phyloP scores from a whole-genome alignment of 352 stramenopile species.

The Thalassiosira oceanica region DNA sequence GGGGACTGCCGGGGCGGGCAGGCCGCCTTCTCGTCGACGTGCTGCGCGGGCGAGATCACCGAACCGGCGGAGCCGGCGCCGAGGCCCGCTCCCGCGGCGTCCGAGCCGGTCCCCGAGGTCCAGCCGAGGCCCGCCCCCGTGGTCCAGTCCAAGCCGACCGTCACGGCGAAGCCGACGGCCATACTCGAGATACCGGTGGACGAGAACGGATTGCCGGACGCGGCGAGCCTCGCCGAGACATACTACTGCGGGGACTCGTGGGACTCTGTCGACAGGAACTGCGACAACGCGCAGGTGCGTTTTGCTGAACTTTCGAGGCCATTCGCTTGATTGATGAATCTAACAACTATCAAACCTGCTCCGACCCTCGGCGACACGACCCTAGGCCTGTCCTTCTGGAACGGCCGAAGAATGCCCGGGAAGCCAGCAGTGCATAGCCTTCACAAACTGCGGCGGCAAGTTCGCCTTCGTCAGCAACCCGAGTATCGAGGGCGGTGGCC shows the following conservation, averaged over 20 bases:
- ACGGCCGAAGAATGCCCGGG: conserved; percentile 15
- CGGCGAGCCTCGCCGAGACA: conserved; percentile 34
- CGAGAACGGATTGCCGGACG: conserved; percentile 45
- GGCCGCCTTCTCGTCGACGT: not conserved
- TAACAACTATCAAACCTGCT: too few relatives aligned
- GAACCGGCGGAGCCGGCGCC: not conserved
- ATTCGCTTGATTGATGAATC: too few relatives aligned
- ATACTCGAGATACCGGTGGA: conserved; percentile 30
- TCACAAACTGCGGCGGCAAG: conserved; percentile 56
- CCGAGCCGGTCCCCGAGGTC: not conserved
- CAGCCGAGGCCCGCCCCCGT: not conserved
- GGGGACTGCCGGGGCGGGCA: not conserved
- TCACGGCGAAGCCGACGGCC: not conserved
- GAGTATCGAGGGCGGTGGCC: conserved; percentile 44
- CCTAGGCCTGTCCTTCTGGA: conserved; percentile 41
- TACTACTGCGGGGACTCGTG: conserved; percentile 51
- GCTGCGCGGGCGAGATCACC: not conserved
- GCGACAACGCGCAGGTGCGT: conserved; percentile 29
- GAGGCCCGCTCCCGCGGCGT: too few relatives aligned
- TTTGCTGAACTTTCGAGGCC: too few relatives aligned
- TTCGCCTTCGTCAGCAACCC: conserved; percentile 50
- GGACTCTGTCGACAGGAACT: conserved; percentile 36
- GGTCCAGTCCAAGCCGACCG: not conserved
- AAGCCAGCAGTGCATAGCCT: conserved; percentile 47
- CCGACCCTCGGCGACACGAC: too few relatives aligned